A percentile compares a stretch with the other conserved stretches of the same genome.
Evolutionary conservation across 495 filamentous ascomycete species (phyloP).

Genomic region (Aspergillus baeticus): DNA sequence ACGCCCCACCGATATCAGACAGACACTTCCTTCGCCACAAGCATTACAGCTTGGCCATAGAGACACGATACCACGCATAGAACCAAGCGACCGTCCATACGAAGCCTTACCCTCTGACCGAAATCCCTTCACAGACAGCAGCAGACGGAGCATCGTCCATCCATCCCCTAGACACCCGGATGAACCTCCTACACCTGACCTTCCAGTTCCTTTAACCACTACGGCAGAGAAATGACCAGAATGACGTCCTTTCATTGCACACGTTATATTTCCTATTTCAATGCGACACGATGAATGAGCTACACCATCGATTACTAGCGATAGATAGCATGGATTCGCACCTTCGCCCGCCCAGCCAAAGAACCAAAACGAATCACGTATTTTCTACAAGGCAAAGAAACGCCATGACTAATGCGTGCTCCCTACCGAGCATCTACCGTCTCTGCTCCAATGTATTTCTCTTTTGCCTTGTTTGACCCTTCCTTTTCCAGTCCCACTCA

Average conservation of each 20-base stretch:
- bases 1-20: slow-evolving; percentile 30
- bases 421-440: neutral
- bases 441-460: neutral
- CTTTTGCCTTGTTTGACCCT: neutral
- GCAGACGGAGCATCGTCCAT: slow-evolving; percentile 23
- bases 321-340: slow-evolving; percentile 22
- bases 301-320: slow-evolving; percentile 17
- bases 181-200: slow-evolving; percentile 11
- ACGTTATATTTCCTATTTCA: slow-evolving; percentile 11
- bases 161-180: slow-evolving; percentile 14
- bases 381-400: slow-evolving; percentile 9
- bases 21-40: slow-evolving; percentile 35
- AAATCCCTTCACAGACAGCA: slow-evolving; percentile 29
- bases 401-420: slow-evolving; percentile 12
- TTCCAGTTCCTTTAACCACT: slow-evolving; percentile 12
- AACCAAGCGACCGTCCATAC: slow-evolving; percentile 17
- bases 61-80: slow-evolving; percentile 28
- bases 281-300: slow-evolving; percentile 23
- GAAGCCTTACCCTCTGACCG: slow-evolving; percentile 26
- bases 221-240: slow-evolving; percentile 22
- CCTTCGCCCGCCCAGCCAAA: neutral
- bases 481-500: neutral
- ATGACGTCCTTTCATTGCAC: slow-evolving; percentile 12
- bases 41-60: slow-evolving; percentile 33
- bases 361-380: slow-evolving; percentile 14